Conservation (phyloP, 2,329 filamentous ascomycete genomes). For the Phialophora tarda region DNA sequence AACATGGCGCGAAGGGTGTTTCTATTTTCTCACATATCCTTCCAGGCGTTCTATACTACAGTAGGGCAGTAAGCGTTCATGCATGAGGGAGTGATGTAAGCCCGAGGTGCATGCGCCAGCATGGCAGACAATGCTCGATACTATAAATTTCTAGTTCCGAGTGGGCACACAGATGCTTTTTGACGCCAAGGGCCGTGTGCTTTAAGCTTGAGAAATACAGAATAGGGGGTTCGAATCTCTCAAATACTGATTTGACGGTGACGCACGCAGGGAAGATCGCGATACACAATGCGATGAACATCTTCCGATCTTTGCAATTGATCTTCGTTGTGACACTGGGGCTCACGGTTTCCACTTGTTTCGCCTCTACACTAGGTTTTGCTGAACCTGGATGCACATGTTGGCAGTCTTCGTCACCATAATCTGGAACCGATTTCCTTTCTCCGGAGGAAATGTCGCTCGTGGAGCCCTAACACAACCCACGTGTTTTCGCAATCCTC, state of each 20-base stretch:
- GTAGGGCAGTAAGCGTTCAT: constrained; percentile 1
- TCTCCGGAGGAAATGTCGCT: constrained; percentile 4
- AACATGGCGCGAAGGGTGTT: background rate
- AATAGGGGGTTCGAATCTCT: background rate
- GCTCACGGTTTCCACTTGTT: constrained; percentile 3
- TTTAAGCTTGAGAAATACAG: background rate
- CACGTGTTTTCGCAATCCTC: constrained; percentile 24
- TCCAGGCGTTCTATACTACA: background rate
- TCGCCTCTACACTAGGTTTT: background rate
- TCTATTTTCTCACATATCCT: background rate
- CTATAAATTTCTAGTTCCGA: constrained; percentile 1
- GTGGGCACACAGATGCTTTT: background rate
- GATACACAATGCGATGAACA: background rate
- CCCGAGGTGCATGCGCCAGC: background rate
- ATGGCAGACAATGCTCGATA: background rate
- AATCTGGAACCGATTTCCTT: constrained; percentile 7
- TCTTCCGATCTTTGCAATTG: constrained; percentile 8
- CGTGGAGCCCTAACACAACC: constrained; percentile 27
- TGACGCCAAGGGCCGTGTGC: background rate
- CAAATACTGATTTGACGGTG: background rate
- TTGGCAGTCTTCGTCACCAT: constrained; percentile 15
- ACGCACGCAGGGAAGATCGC: background rate
- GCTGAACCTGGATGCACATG: constrained; percentile 4
- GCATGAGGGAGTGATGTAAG: background rate
- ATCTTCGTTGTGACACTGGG: constrained; percentile 12